These are phyloP conservation scores for Albifimbria verrucaria DNA, from an alignment of 2,329 filamentous ascomycete species.

Conservation along the genomic window DNA sequence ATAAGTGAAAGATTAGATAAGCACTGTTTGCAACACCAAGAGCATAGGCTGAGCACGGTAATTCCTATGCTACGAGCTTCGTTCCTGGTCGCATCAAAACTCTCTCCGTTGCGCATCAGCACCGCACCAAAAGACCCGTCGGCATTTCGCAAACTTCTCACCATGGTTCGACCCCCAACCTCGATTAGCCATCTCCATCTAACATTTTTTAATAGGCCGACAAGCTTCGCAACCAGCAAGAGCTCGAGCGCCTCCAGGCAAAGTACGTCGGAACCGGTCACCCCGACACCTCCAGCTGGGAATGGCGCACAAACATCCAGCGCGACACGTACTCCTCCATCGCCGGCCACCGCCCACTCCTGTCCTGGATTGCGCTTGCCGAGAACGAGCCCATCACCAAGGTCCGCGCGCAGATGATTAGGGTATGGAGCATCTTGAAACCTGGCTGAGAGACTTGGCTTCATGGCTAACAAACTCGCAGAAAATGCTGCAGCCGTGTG, in stretches of 20 bases:
- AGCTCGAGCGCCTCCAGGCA: conserved; percentile 93
- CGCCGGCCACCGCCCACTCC: conserved; percentile 81
- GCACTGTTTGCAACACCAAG: no score
- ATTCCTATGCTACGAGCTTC: no score
- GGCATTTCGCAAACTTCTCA: conserved; percentile 6
- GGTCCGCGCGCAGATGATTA: conserved; percentile 75
- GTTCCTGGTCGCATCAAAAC: no score
- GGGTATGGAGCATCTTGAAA: conserved; percentile 43
- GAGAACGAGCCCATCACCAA: conserved; percentile 82
- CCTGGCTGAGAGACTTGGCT: neutral
- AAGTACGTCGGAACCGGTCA: conserved; percentile 96
- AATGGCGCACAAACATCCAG: conserved; percentile 94
- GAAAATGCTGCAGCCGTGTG: conserved; percentile 66
- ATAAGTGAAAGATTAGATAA: no score
- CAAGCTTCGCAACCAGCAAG: conserved; percentile 95
- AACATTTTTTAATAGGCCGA: conserved; percentile 62
- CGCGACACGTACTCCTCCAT: conserved; percentile 90
- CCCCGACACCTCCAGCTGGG: conserved; percentile 94
- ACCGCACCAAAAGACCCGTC: no score
- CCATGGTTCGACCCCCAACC: conserved; percentile 18
- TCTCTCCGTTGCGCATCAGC: no score
- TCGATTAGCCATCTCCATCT: neutral
- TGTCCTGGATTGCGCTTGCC: conserved; percentile 86
- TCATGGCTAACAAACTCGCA: conserved; percentile 22
- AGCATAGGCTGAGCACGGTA: no score